Conservation (phyloP, 2,329 filamentous ascomycete genomes). For the Pestalotiopsis fici region DNA sequence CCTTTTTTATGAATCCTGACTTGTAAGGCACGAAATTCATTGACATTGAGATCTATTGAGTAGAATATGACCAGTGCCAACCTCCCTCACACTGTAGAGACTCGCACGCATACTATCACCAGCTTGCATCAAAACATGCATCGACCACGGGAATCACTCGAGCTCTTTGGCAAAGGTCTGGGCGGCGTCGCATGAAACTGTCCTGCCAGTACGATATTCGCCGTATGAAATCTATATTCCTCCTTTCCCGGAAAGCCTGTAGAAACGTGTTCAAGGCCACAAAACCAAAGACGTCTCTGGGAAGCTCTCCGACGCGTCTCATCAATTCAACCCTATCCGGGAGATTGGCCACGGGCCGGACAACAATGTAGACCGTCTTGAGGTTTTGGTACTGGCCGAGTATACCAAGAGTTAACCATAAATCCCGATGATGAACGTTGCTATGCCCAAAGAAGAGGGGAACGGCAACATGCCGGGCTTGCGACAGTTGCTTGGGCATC, state of each 20-base stretch:
- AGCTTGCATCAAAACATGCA: too few species aligned
- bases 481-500: neutral
- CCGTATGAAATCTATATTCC: neutral
- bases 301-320: neutral
- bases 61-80: too few species aligned
- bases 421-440: neutral
- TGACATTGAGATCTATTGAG: too few species aligned
- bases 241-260: too few species aligned
- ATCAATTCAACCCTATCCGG: neutral
- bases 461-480: neutral
- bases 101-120: too few species aligned
- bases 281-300: neutral
- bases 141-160: too few species aligned
- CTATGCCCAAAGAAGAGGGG: neutral
- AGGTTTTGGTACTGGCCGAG: neutral
- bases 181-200: too few species aligned
- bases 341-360: neutral
- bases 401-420: neutral
- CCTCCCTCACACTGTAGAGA: too few species aligned
- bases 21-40: too few species aligned
- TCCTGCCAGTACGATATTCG: too few species aligned
- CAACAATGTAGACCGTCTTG: neutral
- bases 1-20: too few species aligned
- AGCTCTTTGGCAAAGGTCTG: too few species aligned
- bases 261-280: neutral